Evolutionary conservation across 768 basidiomycete species (phyloP).

Genomic region (Tricholomella constricta): DNA sequence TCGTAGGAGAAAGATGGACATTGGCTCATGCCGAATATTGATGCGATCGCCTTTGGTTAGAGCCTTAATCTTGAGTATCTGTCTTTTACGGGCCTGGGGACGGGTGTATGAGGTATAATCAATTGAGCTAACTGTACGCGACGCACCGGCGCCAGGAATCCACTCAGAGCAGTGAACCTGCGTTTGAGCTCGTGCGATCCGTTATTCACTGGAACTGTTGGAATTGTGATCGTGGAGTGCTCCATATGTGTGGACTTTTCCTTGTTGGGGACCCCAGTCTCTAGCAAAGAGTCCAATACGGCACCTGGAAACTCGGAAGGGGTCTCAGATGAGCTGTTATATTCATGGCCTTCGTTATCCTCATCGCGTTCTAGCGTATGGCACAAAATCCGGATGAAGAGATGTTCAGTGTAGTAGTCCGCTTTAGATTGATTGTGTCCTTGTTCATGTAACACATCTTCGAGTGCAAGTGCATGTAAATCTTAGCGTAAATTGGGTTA

Average conservation of each 20-base stretch:
- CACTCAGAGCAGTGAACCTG: conserved; percentile 25
- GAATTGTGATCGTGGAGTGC: not conserved
- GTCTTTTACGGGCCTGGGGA: conserved; percentile 22
- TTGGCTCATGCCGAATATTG: conserved; percentile 48
- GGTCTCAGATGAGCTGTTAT: not conserved
- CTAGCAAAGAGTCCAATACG: not conserved
- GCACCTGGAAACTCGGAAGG: not conserved
- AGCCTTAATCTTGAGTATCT: conserved; percentile 25
- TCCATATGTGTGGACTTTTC: not conserved
- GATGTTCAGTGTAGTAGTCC: conserved; percentile 53
- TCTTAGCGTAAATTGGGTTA: conserved; percentile 34
- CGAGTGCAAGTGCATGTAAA: conserved; percentile 64
- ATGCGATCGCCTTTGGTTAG: conserved; percentile 57
- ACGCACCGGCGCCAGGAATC: conserved; percentile 26
- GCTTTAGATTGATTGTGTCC: conserved; percentile 50
- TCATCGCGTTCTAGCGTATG: conserved; percentile 39
- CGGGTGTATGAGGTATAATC: too few relatives aligned
- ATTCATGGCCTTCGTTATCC: conserved; percentile 3
- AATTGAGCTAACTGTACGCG: not conserved
- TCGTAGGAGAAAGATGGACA: conserved; percentile 69
- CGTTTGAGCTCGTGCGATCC: not conserved
- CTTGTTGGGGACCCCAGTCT: not conserved
- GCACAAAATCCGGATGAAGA: conserved; percentile 63
- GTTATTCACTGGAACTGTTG: not conserved
- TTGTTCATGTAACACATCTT: conserved; percentile 62